These are phyloP conservation scores for Mortierella claussenii DNA, from an alignment of 192 early-diverging fungal genomes.

Conservation along the genomic window DNA sequence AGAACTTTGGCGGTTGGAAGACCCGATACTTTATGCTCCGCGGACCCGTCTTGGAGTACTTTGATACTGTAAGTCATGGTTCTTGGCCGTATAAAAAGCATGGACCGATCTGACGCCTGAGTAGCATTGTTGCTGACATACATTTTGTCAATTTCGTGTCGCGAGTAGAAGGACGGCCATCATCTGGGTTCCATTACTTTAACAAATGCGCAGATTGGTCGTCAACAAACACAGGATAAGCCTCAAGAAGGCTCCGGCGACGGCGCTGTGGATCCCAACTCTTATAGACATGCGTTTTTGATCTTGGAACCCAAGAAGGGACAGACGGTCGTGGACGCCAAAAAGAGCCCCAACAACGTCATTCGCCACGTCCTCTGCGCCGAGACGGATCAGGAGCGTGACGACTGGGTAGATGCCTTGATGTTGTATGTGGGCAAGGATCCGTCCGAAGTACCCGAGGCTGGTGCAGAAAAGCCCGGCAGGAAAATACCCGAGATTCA, in stretches of 20 bases:
- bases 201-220: conserved; percentile 76
- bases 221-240: conserved; percentile 57
- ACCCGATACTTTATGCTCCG: conserved; percentile 86
- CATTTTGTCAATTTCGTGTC: neutral
- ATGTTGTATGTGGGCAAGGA: conserved; percentile 57
- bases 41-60: conserved; percentile 79
- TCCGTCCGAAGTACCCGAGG: neutral
- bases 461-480: conserved; percentile 14
- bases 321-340: conserved; percentile 40
- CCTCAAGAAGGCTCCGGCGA: conserved; percentile 21
- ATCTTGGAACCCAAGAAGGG: conserved; percentile 87
- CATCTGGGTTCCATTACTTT: conserved; percentile 80
- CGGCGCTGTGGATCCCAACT: conserved; percentile 59
- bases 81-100: too few relatives aligned
- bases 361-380: conserved; percentile 87
- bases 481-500: conserved; percentile 30
- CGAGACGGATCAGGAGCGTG: conserved; percentile 88
- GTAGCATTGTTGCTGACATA: neutral
- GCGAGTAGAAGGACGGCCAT: conserved; percentile 72
- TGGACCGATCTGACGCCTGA: too few relatives aligned
- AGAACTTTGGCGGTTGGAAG: conserved; percentile 99
- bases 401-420: conserved; percentile 89
- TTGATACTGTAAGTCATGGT: conserved; percentile 71
- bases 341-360: conserved; percentile 41
- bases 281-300: conserved; percentile 89